A percentile compares a stretch with the other conserved stretches of the same genome.
Conservation (phyloP, 2,329 filamentous ascomycete genomes). For the Colletotrichum sp. region DNA sequence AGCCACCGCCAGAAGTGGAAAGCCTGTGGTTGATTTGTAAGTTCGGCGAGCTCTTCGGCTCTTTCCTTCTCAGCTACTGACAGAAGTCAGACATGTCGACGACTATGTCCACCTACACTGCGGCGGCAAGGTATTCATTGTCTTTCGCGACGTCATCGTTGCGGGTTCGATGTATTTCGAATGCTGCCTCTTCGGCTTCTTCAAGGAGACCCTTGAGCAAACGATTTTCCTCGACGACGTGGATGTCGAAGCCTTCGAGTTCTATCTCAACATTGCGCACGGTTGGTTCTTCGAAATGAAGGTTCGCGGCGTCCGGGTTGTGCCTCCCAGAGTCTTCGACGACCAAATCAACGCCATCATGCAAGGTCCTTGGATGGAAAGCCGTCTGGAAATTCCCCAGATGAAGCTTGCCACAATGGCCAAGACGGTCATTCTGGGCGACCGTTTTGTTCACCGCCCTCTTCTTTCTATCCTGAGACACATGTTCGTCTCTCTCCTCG, state of each 20-base stretch:
- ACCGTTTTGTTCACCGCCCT: constrained; percentile 11
- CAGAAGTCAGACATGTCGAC: background rate
- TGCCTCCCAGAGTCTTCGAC: background rate
- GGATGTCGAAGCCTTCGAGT: background rate
- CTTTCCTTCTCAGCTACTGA: background rate
- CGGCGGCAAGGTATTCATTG: background rate
- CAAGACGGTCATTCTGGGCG: background rate
- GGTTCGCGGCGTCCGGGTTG: background rate
- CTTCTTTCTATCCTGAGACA: constrained; percentile 4
- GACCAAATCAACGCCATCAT: background rate
- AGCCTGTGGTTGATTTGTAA: background rate
- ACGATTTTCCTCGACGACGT: background rate
- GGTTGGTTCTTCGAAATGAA: constrained; percentile 18
- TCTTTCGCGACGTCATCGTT: constrained; percentile 5
- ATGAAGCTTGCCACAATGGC: background rate
- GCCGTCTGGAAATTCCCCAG: background rate
- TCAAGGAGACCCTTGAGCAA: background rate
- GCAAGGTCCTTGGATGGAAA: background rate
- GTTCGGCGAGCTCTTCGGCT: background rate
- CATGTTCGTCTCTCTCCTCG: constrained; percentile 5
- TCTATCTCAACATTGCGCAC: constrained; percentile 7
- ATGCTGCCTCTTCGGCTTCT: constrained; percentile 1
- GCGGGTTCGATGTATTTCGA: constrained; percentile 13
- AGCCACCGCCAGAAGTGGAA: background rate
- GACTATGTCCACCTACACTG: constrained; percentile 5